Conservation (phyloP, 192 early-diverging fungal genomes). For the Allomyces macrogynus region DNA sequence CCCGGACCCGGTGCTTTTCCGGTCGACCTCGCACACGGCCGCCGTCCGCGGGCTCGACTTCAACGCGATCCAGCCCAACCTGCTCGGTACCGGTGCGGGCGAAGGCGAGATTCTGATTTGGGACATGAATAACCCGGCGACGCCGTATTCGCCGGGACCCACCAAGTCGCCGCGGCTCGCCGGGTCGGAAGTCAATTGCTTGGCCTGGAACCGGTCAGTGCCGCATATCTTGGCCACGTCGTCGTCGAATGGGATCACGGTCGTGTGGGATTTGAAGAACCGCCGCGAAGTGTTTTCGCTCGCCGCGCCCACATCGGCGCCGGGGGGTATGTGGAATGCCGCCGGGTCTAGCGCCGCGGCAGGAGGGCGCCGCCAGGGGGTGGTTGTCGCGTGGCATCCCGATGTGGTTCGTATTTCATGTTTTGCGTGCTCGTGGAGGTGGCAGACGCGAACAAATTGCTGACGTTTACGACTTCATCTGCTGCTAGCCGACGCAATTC, state of each 20-base stretch:
- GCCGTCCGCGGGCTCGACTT: constrained; percentile 83
- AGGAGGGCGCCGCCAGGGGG: constrained; percentile 50
- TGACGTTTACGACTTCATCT: constrained; percentile 1
- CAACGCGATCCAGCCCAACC: constrained; percentile 62
- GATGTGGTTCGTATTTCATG: constrained; percentile 30
- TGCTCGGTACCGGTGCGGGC: constrained; percentile 70
- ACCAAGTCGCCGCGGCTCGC: constrained; percentile 62
- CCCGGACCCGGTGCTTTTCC: constrained; percentile 18
- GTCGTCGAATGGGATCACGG: constrained; percentile 74
- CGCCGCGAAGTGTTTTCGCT: constrained; percentile 69
- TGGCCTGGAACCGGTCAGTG: constrained; percentile 85
- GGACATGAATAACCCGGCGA: constrained; percentile 75
- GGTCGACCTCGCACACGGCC: constrained; percentile 58
- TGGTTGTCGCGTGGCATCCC: constrained; percentile 78
- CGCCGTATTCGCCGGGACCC: constrained; percentile 70
- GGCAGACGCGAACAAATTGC: neutral
- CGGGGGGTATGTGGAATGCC: constrained; percentile 20
- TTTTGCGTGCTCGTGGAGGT: neutral
- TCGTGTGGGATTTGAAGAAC: constrained; percentile 87
- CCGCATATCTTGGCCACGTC: constrained; percentile 83
- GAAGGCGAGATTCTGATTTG: constrained; percentile 91
- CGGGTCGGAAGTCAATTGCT: constrained; percentile 44
- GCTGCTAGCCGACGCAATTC: constrained; percentile 64
- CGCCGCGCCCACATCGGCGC: constrained; percentile 24
- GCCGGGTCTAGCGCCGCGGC: constrained; percentile 13